Evolutionary conservation across 208 protist species (phyloP), one percentile per base, ranked within the genome.

Genomic region (Angomonas ambiguus): DNA sequence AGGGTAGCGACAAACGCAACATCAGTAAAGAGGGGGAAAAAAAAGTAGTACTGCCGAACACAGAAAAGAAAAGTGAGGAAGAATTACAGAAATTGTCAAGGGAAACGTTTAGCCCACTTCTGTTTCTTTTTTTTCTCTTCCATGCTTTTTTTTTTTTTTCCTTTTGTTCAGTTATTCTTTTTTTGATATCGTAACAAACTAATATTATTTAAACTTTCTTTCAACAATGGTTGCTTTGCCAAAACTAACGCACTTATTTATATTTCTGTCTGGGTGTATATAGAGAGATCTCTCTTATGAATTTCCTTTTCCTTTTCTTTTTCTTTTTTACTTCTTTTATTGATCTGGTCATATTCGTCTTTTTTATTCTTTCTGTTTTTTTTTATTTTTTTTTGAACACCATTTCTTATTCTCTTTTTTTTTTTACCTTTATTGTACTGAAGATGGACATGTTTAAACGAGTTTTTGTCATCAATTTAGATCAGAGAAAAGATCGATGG

Each of bases 391-490:
- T 4, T 42, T 55, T 22, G 42, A 18, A 18, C 16, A 6, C 32
- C 18, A 20, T 48, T 48, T 48, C 18, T 20, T 18, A 48, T 48
- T 20, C 18, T 18, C 13, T 18, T 48, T 48, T 48, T 48, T 18
- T 18, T 20, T 48, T 48, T 18, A 48, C 18, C 41, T 11, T 48
- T 48, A 48, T 48, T 48, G 18, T 48, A 48, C 18, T 20, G n/a
- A n/a, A n/a, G n/a, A n/a, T n/a, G n/a, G n/a, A n/a, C 38, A 45
- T 45, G 38, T 25, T 31, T 20, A 8, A 24, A 22, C n/a, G 20
- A 30, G 55, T 88, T 20, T 82, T 84, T 53, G 79, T 91, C 51
- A 91, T 95, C 49, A 95, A 95, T 60, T 69, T 95, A 0, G 73
- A 82, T 49, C 72, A 80, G 30, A 83, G 88, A 1, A 74, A 76